Conservation (phyloP, 495 filamentous ascomycete genomes). For the Neurospora sublineolata region DNA sequence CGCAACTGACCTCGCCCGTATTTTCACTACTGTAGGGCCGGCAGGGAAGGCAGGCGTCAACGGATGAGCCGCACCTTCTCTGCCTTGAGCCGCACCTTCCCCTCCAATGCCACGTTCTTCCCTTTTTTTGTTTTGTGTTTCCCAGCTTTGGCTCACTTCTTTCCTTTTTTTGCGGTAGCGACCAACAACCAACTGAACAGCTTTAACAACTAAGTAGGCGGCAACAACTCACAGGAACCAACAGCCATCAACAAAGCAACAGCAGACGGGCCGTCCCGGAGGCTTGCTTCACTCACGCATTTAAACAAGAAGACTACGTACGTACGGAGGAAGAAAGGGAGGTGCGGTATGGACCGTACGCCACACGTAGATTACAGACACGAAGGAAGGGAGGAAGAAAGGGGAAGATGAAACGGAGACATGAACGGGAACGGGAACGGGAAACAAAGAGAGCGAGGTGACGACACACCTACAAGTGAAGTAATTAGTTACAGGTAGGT, state of each 20-base stretch:
- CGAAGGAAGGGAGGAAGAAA: too few relatives aligned
- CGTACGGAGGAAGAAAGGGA: not conserved
- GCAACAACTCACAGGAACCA: not conserved
- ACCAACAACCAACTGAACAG: not conserved
- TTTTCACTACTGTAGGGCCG: not conserved
- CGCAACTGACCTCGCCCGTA: too few relatives aligned
- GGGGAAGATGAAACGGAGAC: too few relatives aligned
- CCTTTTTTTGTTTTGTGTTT: too few relatives aligned
- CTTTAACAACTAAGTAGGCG: not conserved
- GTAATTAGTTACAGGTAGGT: too few relatives aligned
- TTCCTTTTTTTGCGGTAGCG: not conserved
- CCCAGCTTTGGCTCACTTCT: too few relatives aligned
- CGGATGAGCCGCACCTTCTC: not conserved
- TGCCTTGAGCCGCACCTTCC: not conserved
- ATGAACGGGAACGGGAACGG: too few relatives aligned
- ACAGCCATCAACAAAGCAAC: not conserved
- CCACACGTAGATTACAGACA: too few relatives aligned
- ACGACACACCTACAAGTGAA: too few relatives aligned
- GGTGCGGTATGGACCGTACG: not conserved
- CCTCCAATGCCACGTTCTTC: not conserved
- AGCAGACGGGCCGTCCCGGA: not conserved
- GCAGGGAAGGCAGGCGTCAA: not conserved
- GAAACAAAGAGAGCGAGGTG: too few relatives aligned
- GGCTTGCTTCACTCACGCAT: not conserved
- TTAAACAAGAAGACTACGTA: not conserved